Conservation (phyloP, 1,284 basidiomycete genomes). For the Farysia itapuensis region DNA sequence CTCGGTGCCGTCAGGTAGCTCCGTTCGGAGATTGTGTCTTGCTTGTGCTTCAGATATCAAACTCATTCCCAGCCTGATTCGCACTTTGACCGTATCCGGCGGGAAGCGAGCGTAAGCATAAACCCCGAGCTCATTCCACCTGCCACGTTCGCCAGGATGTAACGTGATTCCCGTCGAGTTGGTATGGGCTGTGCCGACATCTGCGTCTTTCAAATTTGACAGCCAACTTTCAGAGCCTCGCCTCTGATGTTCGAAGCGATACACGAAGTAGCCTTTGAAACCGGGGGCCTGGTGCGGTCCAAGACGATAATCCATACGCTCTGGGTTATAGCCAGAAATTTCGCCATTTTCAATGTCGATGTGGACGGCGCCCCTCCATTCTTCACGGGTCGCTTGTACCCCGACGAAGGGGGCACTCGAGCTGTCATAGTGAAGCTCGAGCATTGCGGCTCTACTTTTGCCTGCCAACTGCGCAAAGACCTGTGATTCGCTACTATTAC, state of each 20-base stretch:
- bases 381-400: slow-evolving; percentile 71
- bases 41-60: slow-evolving; percentile 79
- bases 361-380: slow-evolving; percentile 67
- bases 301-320: slow-evolving; percentile 66
- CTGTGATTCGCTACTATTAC: slow-evolving; percentile 65
- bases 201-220: slow-evolving; percentile 4
- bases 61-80: slow-evolving; percentile 73
- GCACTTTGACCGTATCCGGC: slow-evolving; percentile 62
- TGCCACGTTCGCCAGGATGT: slow-evolving; percentile 13
- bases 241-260: slow-evolving; percentile 66
- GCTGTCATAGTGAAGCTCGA: slow-evolving; percentile 62
- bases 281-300: slow-evolving; percentile 61
- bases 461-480: slow-evolving; percentile 67
- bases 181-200: slow-evolving; percentile 18
- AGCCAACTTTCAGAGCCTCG: slow-evolving; percentile 7
- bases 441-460: slow-evolving; percentile 76
- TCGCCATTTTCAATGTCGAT: slow-evolving; percentile 65
- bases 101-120: slow-evolving; percentile 69
- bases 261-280: slow-evolving; percentile 75
- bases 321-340: slow-evolving; percentile 72
- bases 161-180: slow-evolving; percentile 64
- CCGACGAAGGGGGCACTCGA: slow-evolving; percentile 67
- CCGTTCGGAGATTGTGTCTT: slow-evolving; percentile 68
- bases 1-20: slow-evolving; percentile 61
- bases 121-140: slow-evolving; percentile 63